Evolutionary conservation across 768 basidiomycete genomes (phyloP).

Genomic region (Dacryopinax primogenitus): DNA sequence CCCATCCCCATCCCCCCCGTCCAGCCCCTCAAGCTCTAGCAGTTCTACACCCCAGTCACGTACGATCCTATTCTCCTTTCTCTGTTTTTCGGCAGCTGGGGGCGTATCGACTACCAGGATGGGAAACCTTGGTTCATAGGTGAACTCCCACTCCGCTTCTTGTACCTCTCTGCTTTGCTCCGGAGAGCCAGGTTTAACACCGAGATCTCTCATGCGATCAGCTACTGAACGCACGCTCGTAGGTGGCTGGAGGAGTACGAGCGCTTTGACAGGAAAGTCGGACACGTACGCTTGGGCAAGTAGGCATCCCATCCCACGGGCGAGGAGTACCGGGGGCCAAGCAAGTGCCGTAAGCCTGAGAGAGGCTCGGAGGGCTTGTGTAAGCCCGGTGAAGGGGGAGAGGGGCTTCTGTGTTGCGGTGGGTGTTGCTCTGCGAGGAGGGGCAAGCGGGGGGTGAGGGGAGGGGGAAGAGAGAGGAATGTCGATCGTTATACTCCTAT

Average conservation of each 20-base stretch:
- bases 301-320: conserved; percentile 37
- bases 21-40: conserved; percentile 28
- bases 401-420: background rate
- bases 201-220: conserved; percentile 23
- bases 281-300: conserved; percentile 58
- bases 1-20: no score
- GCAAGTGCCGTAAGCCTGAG: conserved; percentile 36
- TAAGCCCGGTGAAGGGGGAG: background rate
- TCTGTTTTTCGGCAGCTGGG: conserved; percentile 28
- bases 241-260: conserved; percentile 51
- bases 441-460: background rate
- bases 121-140: conserved; percentile 51
- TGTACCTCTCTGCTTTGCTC: background rate
- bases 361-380: conserved; percentile 26
- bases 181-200: background rate
- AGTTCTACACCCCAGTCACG: conserved; percentile 32
- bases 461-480: background rate
- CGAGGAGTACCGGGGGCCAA: conserved; percentile 47
- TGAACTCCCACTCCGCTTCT: conserved; percentile 30
- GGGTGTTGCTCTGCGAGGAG: background rate
- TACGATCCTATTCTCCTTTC: conserved; percentile 33
- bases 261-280: conserved; percentile 47
- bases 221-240: conserved; percentile 28
- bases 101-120: conserved; percentile 38
- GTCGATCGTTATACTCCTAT: background rate